A percentile compares a stretch with the other conserved stretches of the same genome.
phyloP scores from a whole-genome alignment of 176 grass and related monocot species.

The Urochloa ruziziensis region DNA sequence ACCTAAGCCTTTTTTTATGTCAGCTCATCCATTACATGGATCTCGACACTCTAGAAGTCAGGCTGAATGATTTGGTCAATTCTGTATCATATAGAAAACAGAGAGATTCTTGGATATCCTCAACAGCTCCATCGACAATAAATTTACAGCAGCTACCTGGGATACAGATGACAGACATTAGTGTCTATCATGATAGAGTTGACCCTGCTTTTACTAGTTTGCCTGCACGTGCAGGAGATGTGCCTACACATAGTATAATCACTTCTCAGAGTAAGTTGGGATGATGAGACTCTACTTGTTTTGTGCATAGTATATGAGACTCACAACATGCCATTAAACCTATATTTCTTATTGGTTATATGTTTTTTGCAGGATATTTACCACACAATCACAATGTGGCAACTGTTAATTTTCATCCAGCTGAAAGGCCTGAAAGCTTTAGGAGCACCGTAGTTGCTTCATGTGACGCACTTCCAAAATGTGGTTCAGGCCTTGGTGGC shows the following conservation, averaged over 20 bases:
- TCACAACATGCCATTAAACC: conserved; percentile 13
- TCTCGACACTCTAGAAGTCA: conserved; percentile 22
- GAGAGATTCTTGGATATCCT: conserved; percentile 3
- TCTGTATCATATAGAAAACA: neutral
- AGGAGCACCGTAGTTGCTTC: conserved; percentile 13
- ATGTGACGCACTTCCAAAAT: conserved; percentile 25
- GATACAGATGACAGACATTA: conserved; percentile 13
- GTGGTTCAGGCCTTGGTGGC: conserved; percentile 5
- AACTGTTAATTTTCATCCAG: conserved; percentile 28
- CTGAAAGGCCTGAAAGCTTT: conserved; percentile 28
- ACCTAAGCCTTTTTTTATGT: neutral
- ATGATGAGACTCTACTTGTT: neutral
- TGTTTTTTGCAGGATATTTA: conserved; percentile 46
- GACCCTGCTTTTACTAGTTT: conserved; percentile 29
- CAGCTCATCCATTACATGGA: conserved; percentile 46
- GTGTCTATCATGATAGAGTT: conserved; percentile 9
- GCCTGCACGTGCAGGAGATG: conserved; percentile 1
- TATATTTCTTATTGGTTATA: conserved; percentile 12
- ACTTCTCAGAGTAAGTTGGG: conserved; percentile 55
- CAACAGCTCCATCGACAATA: neutral
- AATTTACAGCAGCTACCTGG: conserved; percentile 22
- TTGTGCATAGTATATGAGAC: too few relatives aligned
- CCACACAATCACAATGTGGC: conserved; percentile 29
- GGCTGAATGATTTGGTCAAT: conserved; percentile 29
- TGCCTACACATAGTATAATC: conserved; percentile 5